These are phyloP conservation scores for Pythium guiyangense DNA, from an alignment of 352 stramenopile species.

Conservation along the genomic window DNA sequence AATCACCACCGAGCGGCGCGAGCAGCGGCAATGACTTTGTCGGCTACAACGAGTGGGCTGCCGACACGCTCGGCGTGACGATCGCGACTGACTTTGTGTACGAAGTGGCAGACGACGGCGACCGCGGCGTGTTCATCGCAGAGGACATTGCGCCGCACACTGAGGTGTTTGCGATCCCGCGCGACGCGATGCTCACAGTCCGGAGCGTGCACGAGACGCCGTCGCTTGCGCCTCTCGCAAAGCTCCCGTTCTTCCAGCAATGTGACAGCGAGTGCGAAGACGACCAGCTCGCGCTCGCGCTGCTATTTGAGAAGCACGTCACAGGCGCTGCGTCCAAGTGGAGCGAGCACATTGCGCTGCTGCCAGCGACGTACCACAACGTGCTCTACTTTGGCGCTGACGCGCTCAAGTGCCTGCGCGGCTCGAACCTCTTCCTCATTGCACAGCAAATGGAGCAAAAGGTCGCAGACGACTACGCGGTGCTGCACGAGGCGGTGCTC, in stretches of 20 bases:
- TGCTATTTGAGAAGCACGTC: constrained; percentile 73
- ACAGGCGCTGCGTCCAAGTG: constrained; percentile 40
- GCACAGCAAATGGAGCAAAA: constrained; percentile 61
- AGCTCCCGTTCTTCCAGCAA: constrained; percentile 48
- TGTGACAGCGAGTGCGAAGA: constrained; percentile 44
- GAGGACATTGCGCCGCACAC: constrained; percentile 77
- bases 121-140: constrained; percentile 76
- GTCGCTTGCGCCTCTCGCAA: constrained; percentile 26
- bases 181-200: constrained; percentile 48
- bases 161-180: constrained; percentile 58
- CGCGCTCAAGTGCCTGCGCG: constrained; percentile 35
- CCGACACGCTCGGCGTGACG: constrained; percentile 38
- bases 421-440: constrained; percentile 64
- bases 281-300: constrained; percentile 54
- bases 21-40: constrained; percentile 28
- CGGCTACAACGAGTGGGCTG: constrained; percentile 80
- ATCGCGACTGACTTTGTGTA: constrained; percentile 82
- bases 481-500: constrained; percentile 33
- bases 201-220: constrained; percentile 25
- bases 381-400: constrained; percentile 51
- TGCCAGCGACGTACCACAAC: constrained; percentile 65
- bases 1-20: not conserved
- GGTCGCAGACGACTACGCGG: constrained; percentile 42
- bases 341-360: constrained; percentile 54
- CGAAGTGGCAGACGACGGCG: constrained; percentile 44